Percentiles rank a stretch among this genome's conserved stretches.
These are phyloP conservation scores for Cruciata laevipes DNA, from an alignment of 257 asterid species.

Conservation along the genomic window DNA sequence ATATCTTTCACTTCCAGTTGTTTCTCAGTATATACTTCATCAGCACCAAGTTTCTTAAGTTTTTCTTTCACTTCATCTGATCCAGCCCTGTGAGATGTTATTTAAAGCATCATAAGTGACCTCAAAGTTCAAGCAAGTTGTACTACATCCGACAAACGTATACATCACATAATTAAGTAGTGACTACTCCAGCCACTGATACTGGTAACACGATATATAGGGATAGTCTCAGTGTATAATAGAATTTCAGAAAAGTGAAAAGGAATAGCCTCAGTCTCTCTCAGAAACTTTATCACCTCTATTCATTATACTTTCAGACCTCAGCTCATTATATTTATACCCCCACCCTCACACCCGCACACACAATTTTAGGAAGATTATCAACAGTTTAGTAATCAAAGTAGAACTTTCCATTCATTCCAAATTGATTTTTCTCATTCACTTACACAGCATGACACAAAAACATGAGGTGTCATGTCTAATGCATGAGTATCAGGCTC, in stretches of 20 bases:
- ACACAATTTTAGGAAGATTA: not conserved
- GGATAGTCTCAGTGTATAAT: not conserved
- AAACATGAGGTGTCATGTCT: not conserved
- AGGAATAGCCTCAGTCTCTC: not conserved
- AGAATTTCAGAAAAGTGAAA: not conserved
- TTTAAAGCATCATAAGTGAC: not conserved
- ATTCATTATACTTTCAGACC: not conserved
- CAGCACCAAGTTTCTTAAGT: constrained; percentile 80
- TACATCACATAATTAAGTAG: not conserved
- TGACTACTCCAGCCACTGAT: not conserved
- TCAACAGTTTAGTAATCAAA: not conserved
- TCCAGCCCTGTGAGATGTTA: constrained; percentile 54
- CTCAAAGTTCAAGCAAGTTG: not conserved
- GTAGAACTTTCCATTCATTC: not conserved
- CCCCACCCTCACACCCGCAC: not conserved
- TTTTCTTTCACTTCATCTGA: constrained; percentile 73
- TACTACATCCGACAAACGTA: too few relatives aligned
- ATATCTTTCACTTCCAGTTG: constrained; percentile 72
- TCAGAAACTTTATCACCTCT: not conserved
- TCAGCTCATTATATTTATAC: not conserved
- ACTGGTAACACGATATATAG: not conserved
- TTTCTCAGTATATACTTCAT: constrained; percentile 76
- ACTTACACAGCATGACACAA: not conserved
- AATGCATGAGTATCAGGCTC: not conserved
- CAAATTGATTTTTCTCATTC: not conserved